Conservation (phyloP, 305 asterid genomes). For the Lippia alba region DNA sequence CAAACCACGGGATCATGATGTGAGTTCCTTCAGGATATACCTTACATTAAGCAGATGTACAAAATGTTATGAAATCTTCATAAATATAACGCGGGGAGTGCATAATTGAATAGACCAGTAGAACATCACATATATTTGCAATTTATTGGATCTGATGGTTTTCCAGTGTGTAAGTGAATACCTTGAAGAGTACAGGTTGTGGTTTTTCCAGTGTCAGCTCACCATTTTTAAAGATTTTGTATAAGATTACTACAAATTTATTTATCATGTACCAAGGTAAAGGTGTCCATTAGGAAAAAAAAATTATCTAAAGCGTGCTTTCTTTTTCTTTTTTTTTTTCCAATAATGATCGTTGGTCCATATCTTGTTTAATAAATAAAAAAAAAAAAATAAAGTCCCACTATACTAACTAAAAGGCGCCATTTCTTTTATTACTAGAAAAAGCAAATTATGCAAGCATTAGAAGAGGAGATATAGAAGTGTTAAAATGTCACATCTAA, state of each 20-base stretch:
- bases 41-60: constrained; percentile 38
- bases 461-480: background rate
- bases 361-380: constrained; percentile 5
- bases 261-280: constrained; percentile 9
- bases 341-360: too few species aligned
- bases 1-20: constrained; percentile 80
- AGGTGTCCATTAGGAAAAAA: constrained; percentile 9
- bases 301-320: background rate
- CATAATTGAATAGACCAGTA: background rate
- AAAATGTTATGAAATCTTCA: background rate
- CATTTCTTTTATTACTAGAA: background rate
- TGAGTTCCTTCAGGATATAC: constrained; percentile 90
- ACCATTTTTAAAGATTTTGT: constrained; percentile 9
- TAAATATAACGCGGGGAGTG: background rate
- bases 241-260: constrained; percentile 5
- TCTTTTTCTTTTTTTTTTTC: too few species aligned
- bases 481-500: too few species aligned
- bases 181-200: background rate
- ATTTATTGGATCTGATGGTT: constrained; percentile 1
- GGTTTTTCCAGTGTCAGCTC: background rate
- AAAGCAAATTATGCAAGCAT: constrained; percentile 23
- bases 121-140: constrained; percentile 3
- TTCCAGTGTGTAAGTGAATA: background rate
- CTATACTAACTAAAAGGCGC: background rate
- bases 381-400: constrained; percentile 8